Base-by-base conservation (phyloP, 164 flowering plant genomes). In the Tetrastigma voinierianum region DNA sequence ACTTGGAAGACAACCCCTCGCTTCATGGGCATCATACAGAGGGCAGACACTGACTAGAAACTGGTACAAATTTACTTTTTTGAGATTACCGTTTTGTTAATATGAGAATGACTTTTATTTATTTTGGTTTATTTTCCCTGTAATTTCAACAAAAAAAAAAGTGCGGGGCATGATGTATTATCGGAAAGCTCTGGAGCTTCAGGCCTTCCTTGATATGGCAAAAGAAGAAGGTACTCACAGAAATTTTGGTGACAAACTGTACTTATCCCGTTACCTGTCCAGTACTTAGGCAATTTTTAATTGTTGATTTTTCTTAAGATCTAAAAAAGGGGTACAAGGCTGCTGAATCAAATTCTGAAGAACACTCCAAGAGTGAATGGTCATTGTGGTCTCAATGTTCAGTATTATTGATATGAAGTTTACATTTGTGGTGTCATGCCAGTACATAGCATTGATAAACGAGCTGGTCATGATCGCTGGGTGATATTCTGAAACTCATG, bases 381-480 rank as follows among this genome's bases (percentile, higher is more conserved):
- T 83, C 89, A 56, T 53, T 85, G 21, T 67, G 75, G 80, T 79
- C 85, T 21, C 87, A 81, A 61, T 82, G 88, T 68, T 84, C 84
- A 69, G 87, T 89, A 15, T 84, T 87, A 10, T 87, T 59, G 91
- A 87, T 67, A 83, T 87, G 89, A 87, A 87, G 73, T 87, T 83
- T 67, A 78, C 89, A 11, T 87, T 78, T 72, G 89, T 87, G 40
- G 91, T 87, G 23, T 85, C 91, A 14, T 87, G 91, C 76, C 91
- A 87, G 73, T 76, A 51, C 85, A 87, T 75, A 86, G 91, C 11
- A 81, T 81, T 70, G 84, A 87, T 25, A 87, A 87, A 70, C 75
- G 89, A 61, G 78, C 86, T 66, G 87, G 83, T 59, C 85, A 85
- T 70, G 66, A 70, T 32, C 84, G 82, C n/a, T 56, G 91, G 74